Percentiles rank a stretch among this genome's conserved stretches.
Conservation (phyloP, 164 flowering plant species). For the Piper betle region DNA sequence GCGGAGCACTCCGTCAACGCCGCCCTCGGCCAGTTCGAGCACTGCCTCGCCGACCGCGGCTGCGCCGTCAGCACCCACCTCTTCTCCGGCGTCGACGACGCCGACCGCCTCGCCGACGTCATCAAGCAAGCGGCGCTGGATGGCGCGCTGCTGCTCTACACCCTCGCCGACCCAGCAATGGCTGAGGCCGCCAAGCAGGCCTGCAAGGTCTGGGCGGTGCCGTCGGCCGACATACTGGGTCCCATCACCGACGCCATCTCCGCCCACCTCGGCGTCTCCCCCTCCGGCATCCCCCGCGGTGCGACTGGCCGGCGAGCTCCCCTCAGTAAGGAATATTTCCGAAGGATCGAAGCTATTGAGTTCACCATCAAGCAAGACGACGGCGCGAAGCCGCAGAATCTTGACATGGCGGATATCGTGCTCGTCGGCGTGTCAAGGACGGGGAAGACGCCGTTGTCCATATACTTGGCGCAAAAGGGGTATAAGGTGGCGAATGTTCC, state of each 20-base stretch:
- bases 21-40: slow-evolving; percentile 85
- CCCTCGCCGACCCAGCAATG: slow-evolving; percentile 79
- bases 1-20: slow-evolving; percentile 81
- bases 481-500: slow-evolving; percentile 91
- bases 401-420: slow-evolving; percentile 61
- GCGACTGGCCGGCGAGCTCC: slow-evolving; percentile 48
- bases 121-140: slow-evolving; percentile 83
- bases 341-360: slow-evolving; percentile 74
- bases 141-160: slow-evolving; percentile 71
- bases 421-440: slow-evolving; percentile 88
- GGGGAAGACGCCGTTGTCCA: slow-evolving; percentile 84
- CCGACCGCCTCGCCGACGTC: slow-evolving; percentile 53
- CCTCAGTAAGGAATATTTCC: slow-evolving; percentile 62
- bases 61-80: slow-evolving; percentile 80
- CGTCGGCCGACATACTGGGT: slow-evolving; percentile 56
- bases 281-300: slow-evolving; percentile 88
- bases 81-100: slow-evolving; percentile 83
- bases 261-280: slow-evolving; percentile 68
- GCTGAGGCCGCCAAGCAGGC: slow-evolving; percentile 68
- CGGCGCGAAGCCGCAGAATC: slow-evolving; percentile 68
- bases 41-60: slow-evolving; percentile 69
- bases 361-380: slow-evolving; percentile 95
- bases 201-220: slow-evolving; percentile 64
- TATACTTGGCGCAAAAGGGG: slow-evolving; percentile 77
- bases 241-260: slow-evolving; percentile 79